Evolutionary conservation across 2,329 filamentous ascomycete genomes (phyloP).

Genomic region (Rhynchosporium secalis): DNA sequence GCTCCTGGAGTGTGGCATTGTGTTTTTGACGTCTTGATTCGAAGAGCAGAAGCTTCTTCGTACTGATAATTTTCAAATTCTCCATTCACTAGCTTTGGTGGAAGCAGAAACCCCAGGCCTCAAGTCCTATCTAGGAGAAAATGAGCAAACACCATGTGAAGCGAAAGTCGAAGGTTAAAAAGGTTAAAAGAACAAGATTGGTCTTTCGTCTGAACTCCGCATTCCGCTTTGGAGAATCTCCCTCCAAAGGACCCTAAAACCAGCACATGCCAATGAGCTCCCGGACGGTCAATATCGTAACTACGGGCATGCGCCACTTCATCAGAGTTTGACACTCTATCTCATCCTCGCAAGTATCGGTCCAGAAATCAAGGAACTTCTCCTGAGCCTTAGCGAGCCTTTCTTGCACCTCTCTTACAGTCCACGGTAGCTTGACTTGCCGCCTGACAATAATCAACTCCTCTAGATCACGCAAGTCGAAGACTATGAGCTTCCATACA

Average conservation of each 20-base stretch:
- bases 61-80: not conserved
- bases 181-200: too few species aligned
- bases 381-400: conserved; percentile 13
- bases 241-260: not conserved
- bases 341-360: conserved; percentile 3
- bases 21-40: conserved; percentile 60
- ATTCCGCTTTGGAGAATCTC: not conserved
- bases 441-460: conserved; percentile 16
- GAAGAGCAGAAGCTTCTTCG: not conserved
- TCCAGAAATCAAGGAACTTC: conserved; percentile 10
- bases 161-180: too few species aligned
- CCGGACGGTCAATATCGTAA: conserved; percentile 14
- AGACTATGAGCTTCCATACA: conserved; percentile 18
- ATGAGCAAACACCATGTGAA: too few species aligned
- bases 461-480: conserved; percentile 13
- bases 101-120: too few species aligned
- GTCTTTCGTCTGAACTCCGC: not conserved
- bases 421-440: not conserved
- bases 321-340: not conserved
- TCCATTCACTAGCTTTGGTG: not conserved
- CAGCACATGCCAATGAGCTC: conserved; percentile 21
- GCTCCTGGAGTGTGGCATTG: conserved; percentile 69
- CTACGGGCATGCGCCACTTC: conserved; percentile 13
- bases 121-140: too few species aligned
- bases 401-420: conserved; percentile 8